A percentile compares a stretch with the other conserved stretches of the same genome.
These are phyloP conservation scores for Peziza echinospora DNA, from an alignment of 495 filamentous ascomycete species.

Conservation along the genomic window DNA sequence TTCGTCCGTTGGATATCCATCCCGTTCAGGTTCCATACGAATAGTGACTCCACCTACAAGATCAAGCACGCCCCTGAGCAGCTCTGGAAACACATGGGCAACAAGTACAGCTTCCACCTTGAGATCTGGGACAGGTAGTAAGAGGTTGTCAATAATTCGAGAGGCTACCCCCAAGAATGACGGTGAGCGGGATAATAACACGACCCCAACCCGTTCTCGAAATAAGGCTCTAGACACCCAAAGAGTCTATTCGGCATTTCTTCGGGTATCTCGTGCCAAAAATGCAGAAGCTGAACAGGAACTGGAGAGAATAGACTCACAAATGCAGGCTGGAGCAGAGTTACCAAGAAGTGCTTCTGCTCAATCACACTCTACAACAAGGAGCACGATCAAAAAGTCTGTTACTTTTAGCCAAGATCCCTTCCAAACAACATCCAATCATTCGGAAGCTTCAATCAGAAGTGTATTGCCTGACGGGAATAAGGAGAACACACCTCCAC, in stretches of 20 bases:
- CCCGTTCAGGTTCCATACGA: not conserved
- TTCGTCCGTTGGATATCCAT: not conserved
- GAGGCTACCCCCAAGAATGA: not conserved
- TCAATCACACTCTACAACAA: not conserved
- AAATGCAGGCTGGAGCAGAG: too few relatives aligned
- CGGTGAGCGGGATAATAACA: not conserved
- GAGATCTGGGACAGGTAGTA: not conserved
- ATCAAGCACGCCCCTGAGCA: not conserved
- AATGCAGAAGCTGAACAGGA: not conserved
- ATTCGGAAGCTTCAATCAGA: too few relatives aligned
- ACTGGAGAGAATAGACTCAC: not conserved
- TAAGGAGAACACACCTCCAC: not conserved
- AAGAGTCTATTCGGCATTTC: not conserved
- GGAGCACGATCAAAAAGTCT: not conserved
- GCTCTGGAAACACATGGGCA: not conserved
- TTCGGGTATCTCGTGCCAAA: not conserved
- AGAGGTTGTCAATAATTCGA: not conserved
- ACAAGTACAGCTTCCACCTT: not conserved
- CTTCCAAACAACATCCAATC: not conserved
- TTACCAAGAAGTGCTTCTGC: not conserved
- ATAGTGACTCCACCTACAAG: not conserved
- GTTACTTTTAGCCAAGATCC: not conserved
- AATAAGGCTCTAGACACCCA: not conserved
- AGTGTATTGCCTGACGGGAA: too few relatives aligned
- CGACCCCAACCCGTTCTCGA: not conserved